Conservation (phyloP, 73 alveolate genomes). For the Paramecium primaurelia region DNA sequence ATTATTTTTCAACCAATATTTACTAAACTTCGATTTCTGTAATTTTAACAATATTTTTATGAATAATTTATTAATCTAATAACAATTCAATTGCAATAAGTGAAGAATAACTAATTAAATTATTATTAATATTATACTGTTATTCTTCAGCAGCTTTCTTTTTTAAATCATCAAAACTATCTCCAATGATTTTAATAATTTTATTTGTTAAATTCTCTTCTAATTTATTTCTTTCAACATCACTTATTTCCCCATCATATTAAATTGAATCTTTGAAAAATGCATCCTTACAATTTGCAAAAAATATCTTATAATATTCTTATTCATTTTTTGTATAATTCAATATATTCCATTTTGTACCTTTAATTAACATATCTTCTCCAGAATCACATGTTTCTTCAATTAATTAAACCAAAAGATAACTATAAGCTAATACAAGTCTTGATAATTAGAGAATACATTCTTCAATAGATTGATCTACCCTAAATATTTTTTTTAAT, state of each 20-base stretch:
- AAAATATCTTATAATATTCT: conserved; percentile 32
- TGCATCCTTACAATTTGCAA: background rate
- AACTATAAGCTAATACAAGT: background rate
- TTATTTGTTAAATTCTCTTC: background rate
- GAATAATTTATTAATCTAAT: background rate
- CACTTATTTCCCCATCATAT: background rate
- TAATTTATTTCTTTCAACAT: background rate
- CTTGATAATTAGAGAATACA: background rate
- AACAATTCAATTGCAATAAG: background rate
- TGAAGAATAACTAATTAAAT: background rate
- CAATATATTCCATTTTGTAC: conserved; percentile 37
- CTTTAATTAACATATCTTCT: background rate
- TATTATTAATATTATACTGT: background rate
- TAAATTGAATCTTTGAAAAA: background rate
- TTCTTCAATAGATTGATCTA: conserved; percentile 1
- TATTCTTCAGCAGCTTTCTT: background rate
- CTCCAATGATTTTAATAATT: background rate
- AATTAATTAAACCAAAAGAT: background rate
- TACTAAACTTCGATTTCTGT: background rate
- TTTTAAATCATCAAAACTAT: background rate
- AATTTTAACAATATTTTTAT: background rate
- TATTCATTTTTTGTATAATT: background rate
- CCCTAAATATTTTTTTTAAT: background rate
- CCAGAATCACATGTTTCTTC: background rate
- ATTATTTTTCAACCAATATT: background rate